Conservation (phyloP, 2,329 filamentous ascomycete genomes). For the Hymenoscyphus repandus region DNA sequence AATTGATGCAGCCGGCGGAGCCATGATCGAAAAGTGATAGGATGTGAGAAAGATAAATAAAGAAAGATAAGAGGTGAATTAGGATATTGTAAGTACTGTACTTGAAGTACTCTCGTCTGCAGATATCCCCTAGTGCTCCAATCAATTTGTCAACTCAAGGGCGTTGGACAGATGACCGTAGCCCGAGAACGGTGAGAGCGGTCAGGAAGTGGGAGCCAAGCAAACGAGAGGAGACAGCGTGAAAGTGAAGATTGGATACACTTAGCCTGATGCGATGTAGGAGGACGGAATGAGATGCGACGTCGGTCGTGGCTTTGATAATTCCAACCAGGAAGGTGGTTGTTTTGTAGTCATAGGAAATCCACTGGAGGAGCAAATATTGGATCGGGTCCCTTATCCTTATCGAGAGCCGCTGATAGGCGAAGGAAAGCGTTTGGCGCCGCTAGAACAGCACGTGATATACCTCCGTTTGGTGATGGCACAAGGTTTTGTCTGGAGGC, state of each 20-base stretch:
- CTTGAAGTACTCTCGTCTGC: background rate
- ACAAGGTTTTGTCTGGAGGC: no score
- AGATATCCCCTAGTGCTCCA: background rate
- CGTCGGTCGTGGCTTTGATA: no score
- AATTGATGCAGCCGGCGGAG: constrained; percentile 38
- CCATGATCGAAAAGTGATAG: constrained; percentile 18
- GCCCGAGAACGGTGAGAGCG: background rate
- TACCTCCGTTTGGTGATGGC: background rate
- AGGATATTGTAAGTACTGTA: background rate
- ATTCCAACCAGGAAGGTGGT: background rate
- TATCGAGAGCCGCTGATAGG: background rate
- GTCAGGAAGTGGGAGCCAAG: background rate
- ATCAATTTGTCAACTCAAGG: background rate
- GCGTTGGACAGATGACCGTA: background rate
- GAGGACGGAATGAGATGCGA: no score
- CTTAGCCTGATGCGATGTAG: no score
- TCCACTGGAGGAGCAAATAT: background rate
- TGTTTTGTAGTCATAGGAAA: background rate
- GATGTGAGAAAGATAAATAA: constrained; percentile 2
- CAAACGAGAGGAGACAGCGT: no score
- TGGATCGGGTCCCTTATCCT: background rate
- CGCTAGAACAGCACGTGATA: background rate
- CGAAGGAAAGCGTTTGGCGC: background rate
- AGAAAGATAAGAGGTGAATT: background rate
- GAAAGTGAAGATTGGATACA: no score